A percentile compares a stretch with the other conserved stretches of the same genome.
These are phyloP conservation scores for Earliella scabrosa DNA, from an alignment of 1,284 basidiomycete species.

Conservation along the genomic window DNA sequence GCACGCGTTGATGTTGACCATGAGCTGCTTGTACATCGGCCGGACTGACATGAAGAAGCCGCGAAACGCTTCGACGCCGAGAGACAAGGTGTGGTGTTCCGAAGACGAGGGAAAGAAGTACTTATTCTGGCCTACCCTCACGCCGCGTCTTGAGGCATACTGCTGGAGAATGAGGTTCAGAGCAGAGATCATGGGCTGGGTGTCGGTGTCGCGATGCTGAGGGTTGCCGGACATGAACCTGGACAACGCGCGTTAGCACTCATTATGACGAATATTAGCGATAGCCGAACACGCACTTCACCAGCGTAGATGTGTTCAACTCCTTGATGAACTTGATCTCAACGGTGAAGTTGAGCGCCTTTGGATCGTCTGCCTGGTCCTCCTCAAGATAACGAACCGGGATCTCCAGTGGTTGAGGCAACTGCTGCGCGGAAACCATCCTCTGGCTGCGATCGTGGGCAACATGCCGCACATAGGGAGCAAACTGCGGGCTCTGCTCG, in stretches of 20 bases:
- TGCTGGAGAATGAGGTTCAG: slow-evolving; percentile 70
- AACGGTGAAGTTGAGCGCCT: slow-evolving; percentile 55
- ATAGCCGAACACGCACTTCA: slow-evolving; percentile 46
- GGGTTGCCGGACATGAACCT: slow-evolving; percentile 59
- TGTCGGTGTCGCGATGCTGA: slow-evolving; percentile 47
- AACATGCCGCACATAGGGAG: slow-evolving; percentile 47
- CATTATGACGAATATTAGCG: neutral
- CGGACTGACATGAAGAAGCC: slow-evolving; percentile 74
- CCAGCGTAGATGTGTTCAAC: slow-evolving; percentile 48
- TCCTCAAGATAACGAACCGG: slow-evolving; percentile 57
- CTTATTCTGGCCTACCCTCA: slow-evolving; percentile 62
- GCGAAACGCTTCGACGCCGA: slow-evolving; percentile 59
- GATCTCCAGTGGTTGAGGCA: slow-evolving; percentile 62
- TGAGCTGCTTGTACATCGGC: slow-evolving; percentile 64
- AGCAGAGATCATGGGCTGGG: slow-evolving; percentile 59
- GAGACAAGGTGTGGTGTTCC: slow-evolving; percentile 39
- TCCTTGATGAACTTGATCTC: slow-evolving; percentile 51
- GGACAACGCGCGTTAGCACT: too few relatives aligned
- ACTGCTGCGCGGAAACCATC: slow-evolving; percentile 55
- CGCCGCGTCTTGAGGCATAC: slow-evolving; percentile 54
- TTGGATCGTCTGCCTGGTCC: slow-evolving; percentile 48
- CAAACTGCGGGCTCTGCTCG: slow-evolving; percentile 49
- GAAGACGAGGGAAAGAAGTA: slow-evolving; percentile 58
- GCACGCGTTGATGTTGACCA: slow-evolving; percentile 77
- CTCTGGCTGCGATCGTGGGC: slow-evolving; percentile 67